Evolutionary conservation across 805 yeast species (phyloP).

Genomic region (Hanseniaspora meyeri): DNA sequence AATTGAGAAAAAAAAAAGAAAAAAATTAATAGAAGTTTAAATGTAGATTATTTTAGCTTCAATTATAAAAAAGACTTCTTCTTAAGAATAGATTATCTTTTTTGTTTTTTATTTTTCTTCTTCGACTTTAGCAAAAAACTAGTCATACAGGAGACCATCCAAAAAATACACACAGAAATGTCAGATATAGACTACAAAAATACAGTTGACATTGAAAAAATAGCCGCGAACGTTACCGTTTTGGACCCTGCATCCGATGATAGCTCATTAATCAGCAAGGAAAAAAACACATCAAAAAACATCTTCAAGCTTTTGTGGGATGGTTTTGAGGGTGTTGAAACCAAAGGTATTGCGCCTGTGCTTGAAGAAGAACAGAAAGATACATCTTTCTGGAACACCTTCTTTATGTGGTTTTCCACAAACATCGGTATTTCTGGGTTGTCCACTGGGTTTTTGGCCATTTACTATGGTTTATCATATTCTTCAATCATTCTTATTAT

Average conservation of each 20-base stretch:
- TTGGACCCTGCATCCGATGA: neutral
- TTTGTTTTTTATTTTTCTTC: too few species aligned
- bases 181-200: neutral
- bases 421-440: conserved; percentile 80
- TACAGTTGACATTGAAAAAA: neutral
- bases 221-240: neutral
- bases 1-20: too few species aligned
- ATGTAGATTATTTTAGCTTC: too few species aligned
- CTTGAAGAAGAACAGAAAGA: conserved; percentile 58
- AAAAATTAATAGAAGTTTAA: too few species aligned
- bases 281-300: neutral
- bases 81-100: too few species aligned
- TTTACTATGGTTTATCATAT: conserved; percentile 55
- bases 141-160: too few species aligned
- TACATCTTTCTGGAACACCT: conserved; percentile 25
- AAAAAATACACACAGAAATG: neutral
- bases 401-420: conserved; percentile 85
- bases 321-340: conserved; percentile 19
- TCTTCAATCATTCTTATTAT: conserved; percentile 58
- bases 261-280: neutral
- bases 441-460: conserved; percentile 57
- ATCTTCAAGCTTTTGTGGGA: neutral
- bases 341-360: conserved; percentile 30
- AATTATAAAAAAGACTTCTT: too few species aligned
- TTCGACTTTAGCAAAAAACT: too few species aligned